These are phyloP conservation scores for Parafenestella ontariensis DNA, from an alignment of 2,329 filamentous ascomycete genomes.

Conservation along the genomic window DNA sequence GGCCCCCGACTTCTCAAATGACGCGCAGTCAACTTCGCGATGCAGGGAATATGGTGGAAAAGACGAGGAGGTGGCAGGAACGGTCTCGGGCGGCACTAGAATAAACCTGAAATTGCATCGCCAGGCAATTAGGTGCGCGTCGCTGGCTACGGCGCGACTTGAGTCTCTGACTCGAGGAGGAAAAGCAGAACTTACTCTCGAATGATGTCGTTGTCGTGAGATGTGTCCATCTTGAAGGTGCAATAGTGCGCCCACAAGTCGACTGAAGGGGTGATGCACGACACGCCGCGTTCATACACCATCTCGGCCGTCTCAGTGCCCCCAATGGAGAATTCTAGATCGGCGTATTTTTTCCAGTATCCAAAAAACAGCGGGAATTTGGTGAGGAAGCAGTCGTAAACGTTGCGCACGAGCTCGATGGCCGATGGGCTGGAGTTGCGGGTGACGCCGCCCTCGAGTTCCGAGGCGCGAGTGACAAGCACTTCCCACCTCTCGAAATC, in stretches of 20 bases:
- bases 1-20: constrained; percentile 16
- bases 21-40: constrained; percentile 16
- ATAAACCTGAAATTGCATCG: constrained; percentile 26
- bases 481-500: constrained; percentile 97
- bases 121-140: constrained; percentile 13
- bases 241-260: constrained; percentile 98
- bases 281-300: constrained; percentile 96
- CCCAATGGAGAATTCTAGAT: constrained; percentile 94
- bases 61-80: constrained; percentile 52
- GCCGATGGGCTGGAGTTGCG: constrained; percentile 96
- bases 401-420: constrained; percentile 82
- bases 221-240: constrained; percentile 96
- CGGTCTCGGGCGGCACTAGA: constrained; percentile 27
- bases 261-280: constrained; percentile 90
- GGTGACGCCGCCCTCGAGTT: constrained; percentile 89
- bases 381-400: constrained; percentile 90
- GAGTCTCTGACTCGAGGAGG: constrained; percentile 34
- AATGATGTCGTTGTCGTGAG: constrained; percentile 91
- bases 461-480: constrained; percentile 81
- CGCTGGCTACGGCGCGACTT: constrained; percentile 37
- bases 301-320: constrained; percentile 97
- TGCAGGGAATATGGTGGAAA: constrained; percentile 27
- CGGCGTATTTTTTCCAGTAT: constrained; percentile 99
- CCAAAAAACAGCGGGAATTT: constrained; percentile 97
- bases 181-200: constrained; percentile 89